These are phyloP conservation scores for Xerocomus brunneocitrinus DNA, from an alignment of 768 basidiomycete genomes.

Conservation along the genomic window DNA sequence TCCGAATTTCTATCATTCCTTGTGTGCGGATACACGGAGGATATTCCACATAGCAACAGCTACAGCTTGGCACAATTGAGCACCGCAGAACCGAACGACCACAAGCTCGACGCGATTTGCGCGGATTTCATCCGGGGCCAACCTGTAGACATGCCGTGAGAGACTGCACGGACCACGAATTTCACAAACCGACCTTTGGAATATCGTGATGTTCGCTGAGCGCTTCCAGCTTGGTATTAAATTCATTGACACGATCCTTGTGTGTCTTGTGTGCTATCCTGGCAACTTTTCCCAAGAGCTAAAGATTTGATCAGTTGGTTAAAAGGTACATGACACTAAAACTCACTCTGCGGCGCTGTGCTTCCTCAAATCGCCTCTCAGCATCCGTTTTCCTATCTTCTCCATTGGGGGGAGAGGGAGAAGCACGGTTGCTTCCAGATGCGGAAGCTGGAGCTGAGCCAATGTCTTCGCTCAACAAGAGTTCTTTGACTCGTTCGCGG, in stretches of 20 bases:
- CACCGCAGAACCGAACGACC: conserved; percentile 10
- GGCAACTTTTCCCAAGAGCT: conserved; percentile 73
- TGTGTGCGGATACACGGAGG: conserved; percentile 20
- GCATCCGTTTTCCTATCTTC: conserved; percentile 74
- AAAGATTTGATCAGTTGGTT: conserved; percentile 8
- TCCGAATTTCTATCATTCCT: conserved; percentile 25
- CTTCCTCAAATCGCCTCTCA: conserved; percentile 83
- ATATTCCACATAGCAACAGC: conserved; percentile 14
- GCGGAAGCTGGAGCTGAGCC: conserved; percentile 39
- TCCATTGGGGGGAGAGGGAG: conserved; percentile 51
- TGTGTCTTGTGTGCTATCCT: conserved; percentile 82
- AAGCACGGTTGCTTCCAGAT: conserved; percentile 54
- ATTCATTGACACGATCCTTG: conserved; percentile 90
- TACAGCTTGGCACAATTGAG: conserved; percentile 15
- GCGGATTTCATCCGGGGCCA: conserved; percentile 71
- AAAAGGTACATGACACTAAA: neutral
- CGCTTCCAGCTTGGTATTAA: conserved; percentile 80
- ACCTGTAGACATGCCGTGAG: conserved; percentile 48
- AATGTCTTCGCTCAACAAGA: conserved; percentile 46
- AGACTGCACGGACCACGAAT: conserved; percentile 26
- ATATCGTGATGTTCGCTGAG: conserved; percentile 94
- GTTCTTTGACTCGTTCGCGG: conserved; percentile 43
- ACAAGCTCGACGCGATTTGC: conserved; percentile 28
- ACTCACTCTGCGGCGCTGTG: conserved; percentile 75
- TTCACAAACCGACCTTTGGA: conserved; percentile 60